Conservation (phyloP, 2,329 filamentous ascomycete genomes). For the Fusarium sublunatum region DNA sequence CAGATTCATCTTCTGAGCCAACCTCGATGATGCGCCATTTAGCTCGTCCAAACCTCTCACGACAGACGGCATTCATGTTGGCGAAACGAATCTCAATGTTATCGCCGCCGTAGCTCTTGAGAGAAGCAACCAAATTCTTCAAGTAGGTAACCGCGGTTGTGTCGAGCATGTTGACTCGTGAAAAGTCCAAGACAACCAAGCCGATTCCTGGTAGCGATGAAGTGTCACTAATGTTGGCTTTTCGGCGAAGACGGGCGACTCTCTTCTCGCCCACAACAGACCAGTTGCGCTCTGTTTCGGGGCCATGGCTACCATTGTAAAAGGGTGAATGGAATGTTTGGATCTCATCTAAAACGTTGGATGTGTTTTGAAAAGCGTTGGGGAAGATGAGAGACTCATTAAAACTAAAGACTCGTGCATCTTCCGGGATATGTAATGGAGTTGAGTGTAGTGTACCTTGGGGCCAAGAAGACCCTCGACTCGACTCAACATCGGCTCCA, state of each 20-base stretch:
- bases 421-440: conserved; percentile 53
- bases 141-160: conserved; percentile 63
- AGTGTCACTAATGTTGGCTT: conserved; percentile 50
- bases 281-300: conserved; percentile 61
- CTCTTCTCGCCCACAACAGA: conserved; percentile 63
- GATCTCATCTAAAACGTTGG: conserved; percentile 60
- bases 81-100: conserved; percentile 61
- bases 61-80: conserved; percentile 57
- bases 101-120: conserved; percentile 61
- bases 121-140: conserved; percentile 59
- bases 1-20: conserved; percentile 14
- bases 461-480: conserved; percentile 41
- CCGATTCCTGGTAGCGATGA: conserved; percentile 53
- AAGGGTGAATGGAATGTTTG: conserved; percentile 56
- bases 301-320: conserved; percentile 50
- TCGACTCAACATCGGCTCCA: conserved; percentile 46
- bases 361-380: conserved; percentile 67
- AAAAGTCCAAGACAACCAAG: conserved; percentile 64
- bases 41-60: conserved; percentile 53
- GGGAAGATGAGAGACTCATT: conserved; percentile 69
- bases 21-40: conserved; percentile 49
- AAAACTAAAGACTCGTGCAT: conserved; percentile 67
- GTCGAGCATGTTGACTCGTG: conserved; percentile 63
- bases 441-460: conserved; percentile 29
- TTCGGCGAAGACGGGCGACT: conserved; percentile 57